Evolutionary conservation across 768 basidiomycete genomes (phyloP).

Genomic region (Mrakia frigida): DNA sequence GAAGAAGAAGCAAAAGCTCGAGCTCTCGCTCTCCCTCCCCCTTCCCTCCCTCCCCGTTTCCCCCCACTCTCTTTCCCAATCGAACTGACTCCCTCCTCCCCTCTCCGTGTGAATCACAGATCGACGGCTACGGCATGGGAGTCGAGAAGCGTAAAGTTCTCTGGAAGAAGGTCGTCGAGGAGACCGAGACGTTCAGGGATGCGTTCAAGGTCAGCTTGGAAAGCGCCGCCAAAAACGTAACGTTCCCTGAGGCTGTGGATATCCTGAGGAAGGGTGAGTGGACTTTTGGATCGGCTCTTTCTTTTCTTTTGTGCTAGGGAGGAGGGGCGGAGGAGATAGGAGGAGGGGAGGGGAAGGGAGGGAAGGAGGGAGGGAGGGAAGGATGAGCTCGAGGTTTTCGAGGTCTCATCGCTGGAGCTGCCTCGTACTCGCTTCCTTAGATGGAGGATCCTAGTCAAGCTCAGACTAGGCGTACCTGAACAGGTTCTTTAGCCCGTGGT

Average conservation of each 20-base stretch:
- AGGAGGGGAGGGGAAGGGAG: not conserved
- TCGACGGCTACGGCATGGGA: conserved; percentile 29
- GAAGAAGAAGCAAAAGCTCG: not conserved
- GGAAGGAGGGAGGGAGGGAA: not conserved
- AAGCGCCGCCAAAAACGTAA: not conserved
- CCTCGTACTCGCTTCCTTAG: no score
- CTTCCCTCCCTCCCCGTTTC: no score
- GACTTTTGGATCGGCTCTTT: not conserved
- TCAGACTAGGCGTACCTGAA: no score
- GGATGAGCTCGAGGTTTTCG: not conserved
- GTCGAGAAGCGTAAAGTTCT: conserved; percentile 5
- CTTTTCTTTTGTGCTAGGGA: no score
- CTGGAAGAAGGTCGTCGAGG: conserved; percentile 32
- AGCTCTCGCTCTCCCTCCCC: not conserved
- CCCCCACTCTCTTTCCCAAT: not conserved
- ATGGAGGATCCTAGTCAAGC: no score
- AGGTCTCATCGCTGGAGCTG: not conserved
- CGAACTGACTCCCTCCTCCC: not conserved
- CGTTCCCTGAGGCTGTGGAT: conserved; percentile 18
- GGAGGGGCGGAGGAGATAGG: not conserved
- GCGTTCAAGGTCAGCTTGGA: conserved; percentile 22
- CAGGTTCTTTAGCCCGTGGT: no score
- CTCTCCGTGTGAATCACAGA: not conserved
- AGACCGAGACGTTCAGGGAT: conserved; percentile 27
- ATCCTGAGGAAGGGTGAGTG: conserved; percentile 21